Evolutionary conservation across 495 filamentous ascomycete species (phyloP), one percentile per base, ranked within the genome.

Genomic region (Hyaloscypha hepaticicola): DNA sequence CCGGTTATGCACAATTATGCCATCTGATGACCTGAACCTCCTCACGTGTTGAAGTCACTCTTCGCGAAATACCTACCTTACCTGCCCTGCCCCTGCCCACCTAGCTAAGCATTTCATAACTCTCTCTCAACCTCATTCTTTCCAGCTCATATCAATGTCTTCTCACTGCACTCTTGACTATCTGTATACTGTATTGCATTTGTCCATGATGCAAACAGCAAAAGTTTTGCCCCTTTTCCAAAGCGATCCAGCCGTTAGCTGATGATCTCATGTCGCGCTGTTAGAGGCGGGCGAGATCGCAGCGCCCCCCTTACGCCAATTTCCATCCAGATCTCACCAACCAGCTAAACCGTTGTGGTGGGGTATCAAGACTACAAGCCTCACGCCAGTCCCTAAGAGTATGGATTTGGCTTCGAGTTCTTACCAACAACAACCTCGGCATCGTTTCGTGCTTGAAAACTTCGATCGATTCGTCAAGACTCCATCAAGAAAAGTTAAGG

Each of bases 241-340:
- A 45, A 4, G 1, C 38, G 2, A 45, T 11, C 38, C 38, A 12
- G 38, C 38, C 38, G 38, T 45, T 45, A 12, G 31, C 38, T 16
- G 50, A 53, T 53, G 50, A 53, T 53, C 50, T 53, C 50, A 53
- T 53, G 50, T 26, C 50, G 50, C 50, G 50, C 50, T 21, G 9
- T 53, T 53, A 16, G 4, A 27, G 9, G 25, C 50, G 16, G 21
- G 50, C 50, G 25, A 24, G 25, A 27, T 53, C 11, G 12, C 19
- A 21, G 50, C n/a, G 19, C 3, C 50, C 12, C 38, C 5, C 25
- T 26, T 53, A 25, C 50, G 50, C 50, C 50, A 53, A 53, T 7
- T 12, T 25, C 19, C 0, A 8, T 53, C 38, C 16, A 45, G 38
- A 16, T 12, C 12, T 45, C 38, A n/a, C 16, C 14, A 16, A 11